Evolutionary conservation across 371 early-diverging fungal species (phyloP).

Genomic region (Synchytrium microbalum): DNA sequence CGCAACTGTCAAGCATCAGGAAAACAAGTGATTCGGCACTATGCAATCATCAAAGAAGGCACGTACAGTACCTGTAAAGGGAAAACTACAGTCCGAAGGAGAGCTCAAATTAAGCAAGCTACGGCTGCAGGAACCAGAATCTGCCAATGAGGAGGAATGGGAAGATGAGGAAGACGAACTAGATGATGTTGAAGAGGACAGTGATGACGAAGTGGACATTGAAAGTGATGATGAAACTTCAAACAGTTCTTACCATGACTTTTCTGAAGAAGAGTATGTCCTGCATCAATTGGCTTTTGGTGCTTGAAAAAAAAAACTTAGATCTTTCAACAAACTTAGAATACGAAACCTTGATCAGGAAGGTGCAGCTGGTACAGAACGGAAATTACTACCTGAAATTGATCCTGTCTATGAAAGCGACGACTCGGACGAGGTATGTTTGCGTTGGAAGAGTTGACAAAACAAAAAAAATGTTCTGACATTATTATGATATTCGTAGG

Average conservation of each 20-base stretch:
- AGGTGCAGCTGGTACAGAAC: background rate
- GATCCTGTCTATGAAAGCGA: slow-evolving; percentile 87
- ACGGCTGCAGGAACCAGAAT: background rate
- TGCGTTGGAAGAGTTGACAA: slow-evolving; percentile 5
- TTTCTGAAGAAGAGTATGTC: background rate
- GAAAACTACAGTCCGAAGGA: no score
- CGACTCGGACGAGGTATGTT: slow-evolving; percentile 72
- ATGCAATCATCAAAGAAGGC: no score
- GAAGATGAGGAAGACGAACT: background rate
- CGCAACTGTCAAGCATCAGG: no score
- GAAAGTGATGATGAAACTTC: background rate
- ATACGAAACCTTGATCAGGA: no score
- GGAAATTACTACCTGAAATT: slow-evolving; percentile 60
- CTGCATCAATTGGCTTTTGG: no score
- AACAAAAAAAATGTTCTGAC: background rate
- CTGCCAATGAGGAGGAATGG: background rate
- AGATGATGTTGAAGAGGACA: background rate
- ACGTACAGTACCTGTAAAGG: no score
- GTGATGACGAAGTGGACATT: background rate
- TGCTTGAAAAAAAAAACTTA: no score
- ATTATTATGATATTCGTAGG: slow-evolving; percentile 12
- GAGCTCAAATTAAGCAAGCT: background rate
- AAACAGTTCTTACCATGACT: background rate
- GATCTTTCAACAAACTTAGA: no score
- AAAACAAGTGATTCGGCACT: no score